Evolutionary conservation across 2,329 filamentous ascomycete genomes (phyloP).

Genomic region (Colletotrichum chlorophyti): DNA sequence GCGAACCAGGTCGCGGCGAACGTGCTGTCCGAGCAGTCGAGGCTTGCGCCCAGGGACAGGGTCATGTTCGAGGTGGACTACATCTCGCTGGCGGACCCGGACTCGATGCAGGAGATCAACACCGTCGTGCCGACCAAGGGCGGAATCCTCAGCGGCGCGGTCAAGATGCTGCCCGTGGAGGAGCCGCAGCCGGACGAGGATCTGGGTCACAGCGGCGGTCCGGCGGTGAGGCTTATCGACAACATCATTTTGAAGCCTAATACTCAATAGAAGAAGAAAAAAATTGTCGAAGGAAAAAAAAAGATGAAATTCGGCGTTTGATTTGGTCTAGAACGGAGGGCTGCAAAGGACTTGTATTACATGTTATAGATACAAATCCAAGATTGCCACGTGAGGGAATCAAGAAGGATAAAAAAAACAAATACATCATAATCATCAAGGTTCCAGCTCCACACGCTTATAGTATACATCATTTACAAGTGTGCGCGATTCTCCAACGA

Average conservation of each 20-base stretch:
- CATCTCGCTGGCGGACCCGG: conserved; percentile 86
- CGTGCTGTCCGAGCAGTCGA: conserved; percentile 66
- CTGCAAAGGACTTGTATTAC: too few species aligned
- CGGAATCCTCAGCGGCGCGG: conserved; percentile 85
- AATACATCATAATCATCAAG: conserved; percentile 20
- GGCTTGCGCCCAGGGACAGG: conserved; percentile 64
- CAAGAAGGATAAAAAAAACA: not conserved
- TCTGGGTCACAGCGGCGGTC: conserved; percentile 74
- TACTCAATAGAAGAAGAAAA: conserved; percentile 12
- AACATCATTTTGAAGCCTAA: conserved; percentile 76
- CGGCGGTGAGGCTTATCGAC: conserved; percentile 87
- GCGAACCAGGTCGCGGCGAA: conserved; percentile 67
- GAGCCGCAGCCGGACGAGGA: conserved; percentile 74
- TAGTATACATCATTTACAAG: conserved; percentile 43
- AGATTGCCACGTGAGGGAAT: not conserved
- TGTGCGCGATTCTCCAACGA: conserved; percentile 58
- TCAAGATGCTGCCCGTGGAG: conserved; percentile 88
- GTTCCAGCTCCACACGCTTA: conserved; percentile 20
- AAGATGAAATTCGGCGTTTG: too few species aligned
- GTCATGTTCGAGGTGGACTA: conserved; percentile 88
- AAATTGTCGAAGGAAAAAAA: not conserved
- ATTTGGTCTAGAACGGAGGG: too few species aligned
- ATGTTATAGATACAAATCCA: not conserved
- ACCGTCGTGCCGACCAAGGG: conserved; percentile 73
- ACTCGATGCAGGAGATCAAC: conserved; percentile 80